Evolutionary conservation across 306 rosid genomes (phyloP), one percentile per base, ranked within the genome.

Genomic region (Begonia masoniana): DNA sequence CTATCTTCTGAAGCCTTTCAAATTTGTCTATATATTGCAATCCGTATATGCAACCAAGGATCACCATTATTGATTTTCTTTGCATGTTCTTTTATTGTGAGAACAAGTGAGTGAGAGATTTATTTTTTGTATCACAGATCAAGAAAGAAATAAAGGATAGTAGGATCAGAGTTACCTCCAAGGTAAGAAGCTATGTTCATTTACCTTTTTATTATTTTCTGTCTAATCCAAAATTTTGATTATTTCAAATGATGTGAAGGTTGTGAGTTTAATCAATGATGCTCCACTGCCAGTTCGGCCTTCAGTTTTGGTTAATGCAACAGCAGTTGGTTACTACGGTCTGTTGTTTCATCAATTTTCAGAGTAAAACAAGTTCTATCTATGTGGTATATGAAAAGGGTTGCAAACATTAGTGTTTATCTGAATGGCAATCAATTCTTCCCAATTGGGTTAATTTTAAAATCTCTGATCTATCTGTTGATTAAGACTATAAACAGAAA

Each of bases 301-400:
- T 8, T 69, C 67, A 55, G 96, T 91, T 62, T 75, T 91, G 59
- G 88, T 91, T 57, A 91, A 96, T 45, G 96, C 96, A 45, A 91
- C 97, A 1, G 97, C 97, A 31, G 88, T 91, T 36, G 97, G 97
- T 65, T 91, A 91, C 73, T 91, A 91, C 43, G 97, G 97, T 85
- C 59, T 43, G 91, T 71, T 66, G 46, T 15, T 57, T 55, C 15
- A 46, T 24, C 35, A 26, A 42, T 42, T 62, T 26, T 56, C 41
- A 31, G 39, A 31, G 39, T 31, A 5, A 7, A 5, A 31, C 9
- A 31, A 31, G 39, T 31, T 31, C 39, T 31, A 31, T 31, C 39
- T 6, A 31, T 31, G 39, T 31, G 39, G 9, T 31, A 31, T 31
- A 6, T 31, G 9, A 31, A 31, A 31, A 31, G 39, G 7, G 7